phyloP scores from a whole-genome alignment of 495 filamentous ascomycete genomes.

The Hyaloscypha bicolor region DNA sequence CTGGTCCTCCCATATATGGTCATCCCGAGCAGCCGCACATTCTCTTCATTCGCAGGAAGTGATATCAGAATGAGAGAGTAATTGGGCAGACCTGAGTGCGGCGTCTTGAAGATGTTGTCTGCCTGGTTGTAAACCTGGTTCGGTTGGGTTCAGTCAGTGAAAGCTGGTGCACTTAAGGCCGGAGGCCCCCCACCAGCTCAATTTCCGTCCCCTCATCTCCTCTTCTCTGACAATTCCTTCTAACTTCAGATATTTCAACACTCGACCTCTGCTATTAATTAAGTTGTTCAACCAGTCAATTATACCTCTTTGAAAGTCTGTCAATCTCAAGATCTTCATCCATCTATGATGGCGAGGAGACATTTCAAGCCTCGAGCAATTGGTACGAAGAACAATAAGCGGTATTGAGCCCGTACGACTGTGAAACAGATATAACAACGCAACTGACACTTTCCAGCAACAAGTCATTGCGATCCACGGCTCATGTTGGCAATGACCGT shows the following conservation, averaged over 20 bases:
- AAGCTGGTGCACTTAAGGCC: background rate
- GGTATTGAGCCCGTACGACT: background rate
- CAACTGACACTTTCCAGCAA: background rate
- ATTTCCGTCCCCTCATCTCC: background rate
- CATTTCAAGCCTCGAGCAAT: background rate
- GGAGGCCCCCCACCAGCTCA: background rate
- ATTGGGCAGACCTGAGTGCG: background rate
- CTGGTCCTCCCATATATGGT: background rate
- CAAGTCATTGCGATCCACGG: background rate
- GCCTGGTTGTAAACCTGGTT: background rate
- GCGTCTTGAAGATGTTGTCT: background rate
- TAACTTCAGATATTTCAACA: background rate
- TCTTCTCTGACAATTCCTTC: background rate
- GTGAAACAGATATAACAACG: background rate
- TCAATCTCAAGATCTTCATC: background rate
- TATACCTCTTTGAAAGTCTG: background rate
- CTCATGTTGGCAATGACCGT: background rate
- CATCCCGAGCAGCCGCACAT: background rate
- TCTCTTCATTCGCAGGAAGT: background rate
- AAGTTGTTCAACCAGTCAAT: background rate
- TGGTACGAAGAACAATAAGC: background rate
- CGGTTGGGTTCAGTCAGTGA: background rate
- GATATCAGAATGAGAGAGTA: background rate
- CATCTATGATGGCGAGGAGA: background rate
- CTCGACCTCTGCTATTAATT: background rate